Conservation (phyloP, 768 basidiomycete species). For the Naematelia aurantialba region DNA sequence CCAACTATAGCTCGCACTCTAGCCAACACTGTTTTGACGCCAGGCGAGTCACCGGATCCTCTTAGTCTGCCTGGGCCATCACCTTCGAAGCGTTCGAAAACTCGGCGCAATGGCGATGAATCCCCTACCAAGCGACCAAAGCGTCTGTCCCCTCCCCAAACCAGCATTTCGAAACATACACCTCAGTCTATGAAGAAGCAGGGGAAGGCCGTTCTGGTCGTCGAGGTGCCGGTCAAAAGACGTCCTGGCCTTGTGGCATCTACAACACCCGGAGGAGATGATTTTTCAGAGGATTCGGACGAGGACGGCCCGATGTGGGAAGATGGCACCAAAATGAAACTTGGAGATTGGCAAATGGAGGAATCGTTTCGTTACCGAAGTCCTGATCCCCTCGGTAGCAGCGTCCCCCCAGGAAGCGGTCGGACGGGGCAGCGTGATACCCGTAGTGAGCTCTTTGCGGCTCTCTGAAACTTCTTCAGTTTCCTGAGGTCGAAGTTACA, state of each 20-base stretch:
- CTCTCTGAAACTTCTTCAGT: constrained; percentile 1
- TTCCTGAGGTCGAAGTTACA: too few relatives aligned
- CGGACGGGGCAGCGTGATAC: constrained; percentile 42
- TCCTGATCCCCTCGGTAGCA: constrained; percentile 6
- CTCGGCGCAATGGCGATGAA: constrained; percentile 2
- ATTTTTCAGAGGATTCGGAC: constrained; percentile 18
- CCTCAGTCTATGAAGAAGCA: neutral
- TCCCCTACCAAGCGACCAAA: constrained; percentile 11
- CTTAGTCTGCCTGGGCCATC: constrained; percentile 27
- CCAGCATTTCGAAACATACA: neutral
- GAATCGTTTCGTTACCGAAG: constrained; percentile 7
- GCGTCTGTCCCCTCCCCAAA: constrained; percentile 2
- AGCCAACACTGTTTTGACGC: constrained; percentile 20
- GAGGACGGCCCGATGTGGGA: constrained; percentile 37
- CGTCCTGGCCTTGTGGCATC: neutral
- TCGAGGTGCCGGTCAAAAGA: constrained; percentile 7
- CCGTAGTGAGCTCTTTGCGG: constrained; percentile 26
- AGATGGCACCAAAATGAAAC: constrained; percentile 21
- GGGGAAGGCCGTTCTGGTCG: constrained; percentile 2
- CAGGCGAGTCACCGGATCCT: constrained; percentile 30
- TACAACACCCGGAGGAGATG: neutral
- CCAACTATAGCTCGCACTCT: constrained; percentile 23
- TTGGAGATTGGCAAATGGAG: constrained; percentile 41
- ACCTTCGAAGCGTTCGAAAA: constrained; percentile 29
- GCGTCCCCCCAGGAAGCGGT: constrained; percentile 20